These are phyloP conservation scores for Ormosia semicastrata DNA, from an alignment of 306 rosid species.

Conservation along the genomic window DNA sequence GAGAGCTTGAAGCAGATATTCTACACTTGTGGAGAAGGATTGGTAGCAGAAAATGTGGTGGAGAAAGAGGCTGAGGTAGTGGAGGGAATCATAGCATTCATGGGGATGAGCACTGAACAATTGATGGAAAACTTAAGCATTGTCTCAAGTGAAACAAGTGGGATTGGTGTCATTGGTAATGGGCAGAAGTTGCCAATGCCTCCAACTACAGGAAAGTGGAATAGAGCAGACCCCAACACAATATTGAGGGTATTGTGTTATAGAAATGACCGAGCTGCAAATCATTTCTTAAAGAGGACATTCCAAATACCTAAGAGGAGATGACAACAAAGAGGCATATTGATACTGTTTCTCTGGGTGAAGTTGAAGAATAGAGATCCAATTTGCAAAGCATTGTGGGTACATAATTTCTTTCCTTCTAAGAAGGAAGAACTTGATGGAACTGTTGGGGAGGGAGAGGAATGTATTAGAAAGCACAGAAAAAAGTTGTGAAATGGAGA, in stretches of 20 bases:
- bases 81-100: slow-evolving; percentile 70
- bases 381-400: background rate
- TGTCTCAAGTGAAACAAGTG: slow-evolving; percentile 60
- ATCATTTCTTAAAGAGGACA: slow-evolving; percentile 72
- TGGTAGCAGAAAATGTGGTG: slow-evolving; percentile 53
- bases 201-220: slow-evolving; percentile 92
- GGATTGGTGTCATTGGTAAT: slow-evolving; percentile 50
- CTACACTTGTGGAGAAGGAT: slow-evolving; percentile 58
- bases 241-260: slow-evolving; percentile 82
- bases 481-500: background rate
- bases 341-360: background rate
- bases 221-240: slow-evolving; percentile 76
- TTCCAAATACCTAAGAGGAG: slow-evolving; percentile 82
- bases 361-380: background rate
- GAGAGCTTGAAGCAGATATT: slow-evolving; percentile 59
- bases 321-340: slow-evolving; percentile 22
- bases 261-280: slow-evolving; percentile 71
- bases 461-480: background rate
- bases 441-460: background rate
- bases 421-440: background rate
- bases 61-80: slow-evolving; percentile 66
- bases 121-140: slow-evolving; percentile 71
- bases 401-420: background rate
- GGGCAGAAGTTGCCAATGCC: slow-evolving; percentile 83
- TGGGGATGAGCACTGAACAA: slow-evolving; percentile 68